These are phyloP conservation scores for Fusarium proliferatum DNA, from an alignment of 2,329 filamentous ascomycete species.

Conservation along the genomic window DNA sequence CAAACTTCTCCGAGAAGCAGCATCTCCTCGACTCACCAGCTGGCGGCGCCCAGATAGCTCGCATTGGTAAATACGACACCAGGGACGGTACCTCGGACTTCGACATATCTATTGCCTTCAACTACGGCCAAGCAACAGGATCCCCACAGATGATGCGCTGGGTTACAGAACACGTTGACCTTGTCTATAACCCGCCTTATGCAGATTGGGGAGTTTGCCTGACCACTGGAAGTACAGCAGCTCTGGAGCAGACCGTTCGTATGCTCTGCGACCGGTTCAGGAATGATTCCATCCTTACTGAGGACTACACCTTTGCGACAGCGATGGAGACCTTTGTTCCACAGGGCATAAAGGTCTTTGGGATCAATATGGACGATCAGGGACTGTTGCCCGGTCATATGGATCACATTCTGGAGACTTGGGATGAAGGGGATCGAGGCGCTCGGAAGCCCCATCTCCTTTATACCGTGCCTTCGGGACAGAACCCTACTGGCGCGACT, in stretches of 20 bases:
- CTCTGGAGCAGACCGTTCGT: not conserved
- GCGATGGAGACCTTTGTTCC: not conserved
- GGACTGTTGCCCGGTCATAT: not conserved
- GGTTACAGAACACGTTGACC: not conserved
- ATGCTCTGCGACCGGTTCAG: not conserved
- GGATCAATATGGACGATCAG: not conserved
- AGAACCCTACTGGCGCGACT: not conserved
- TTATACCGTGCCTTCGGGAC: not conserved
- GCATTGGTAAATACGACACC: not conserved
- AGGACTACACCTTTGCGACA: not conserved
- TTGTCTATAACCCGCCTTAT: not conserved
- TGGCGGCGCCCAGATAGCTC: not conserved
- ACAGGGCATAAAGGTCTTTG: not conserved
- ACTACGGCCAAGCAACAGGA: not conserved
- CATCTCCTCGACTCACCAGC: accelerated
- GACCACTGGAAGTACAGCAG: not conserved
- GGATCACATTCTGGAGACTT: not conserved
- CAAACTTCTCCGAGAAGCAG: not conserved
- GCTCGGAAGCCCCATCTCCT: not conserved
- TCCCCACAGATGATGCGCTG: not conserved
- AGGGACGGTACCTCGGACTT: not conserved
- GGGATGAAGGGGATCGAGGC: not conserved
- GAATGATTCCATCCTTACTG: not conserved
- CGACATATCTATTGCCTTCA: not conserved
- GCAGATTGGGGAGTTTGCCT: not conserved